Conservation (phyloP, 805 yeast species). For the Clavispora vitiphila region DNA sequence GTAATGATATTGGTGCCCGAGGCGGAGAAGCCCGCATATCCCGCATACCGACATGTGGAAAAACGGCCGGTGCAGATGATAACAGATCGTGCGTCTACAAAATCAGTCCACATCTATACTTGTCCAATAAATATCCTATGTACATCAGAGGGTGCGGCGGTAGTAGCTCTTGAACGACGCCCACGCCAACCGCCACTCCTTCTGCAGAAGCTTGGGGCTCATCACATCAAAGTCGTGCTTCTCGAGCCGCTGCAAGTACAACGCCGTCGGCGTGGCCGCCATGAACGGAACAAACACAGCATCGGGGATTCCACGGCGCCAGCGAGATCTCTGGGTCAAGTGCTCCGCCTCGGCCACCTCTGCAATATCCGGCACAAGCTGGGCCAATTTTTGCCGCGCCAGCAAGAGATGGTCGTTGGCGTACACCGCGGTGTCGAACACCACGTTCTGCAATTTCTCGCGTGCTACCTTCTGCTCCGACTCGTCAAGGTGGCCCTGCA, state of each 20-base stretch:
- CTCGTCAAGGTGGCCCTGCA: constrained; percentile 38
- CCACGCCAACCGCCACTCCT: constrained; percentile 68
- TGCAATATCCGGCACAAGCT: constrained; percentile 34
- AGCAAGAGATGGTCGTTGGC: constrained; percentile 79
- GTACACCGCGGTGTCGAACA: constrained; percentile 63
- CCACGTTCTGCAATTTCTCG: constrained; percentile 47
- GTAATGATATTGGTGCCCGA: too few relatives aligned
- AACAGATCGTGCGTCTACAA: too few relatives aligned
- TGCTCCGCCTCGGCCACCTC: constrained; percentile 20
- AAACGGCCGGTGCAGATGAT: too few relatives aligned
- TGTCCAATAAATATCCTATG: background rate
- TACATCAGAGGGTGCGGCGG: constrained; percentile 27
- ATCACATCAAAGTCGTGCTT: constrained; percentile 60
- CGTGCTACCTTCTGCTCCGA: constrained; percentile 20
- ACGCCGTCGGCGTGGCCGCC: constrained; percentile 59
- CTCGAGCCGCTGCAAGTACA: constrained; percentile 59
- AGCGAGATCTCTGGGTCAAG: constrained; percentile 23
- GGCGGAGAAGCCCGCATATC: too few relatives aligned
- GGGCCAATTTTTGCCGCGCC: constrained; percentile 51
- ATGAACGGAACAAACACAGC: constrained; percentile 63
- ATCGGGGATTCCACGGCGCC: constrained; percentile 53
- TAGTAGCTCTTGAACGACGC: constrained; percentile 47
- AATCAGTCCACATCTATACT: too few relatives aligned
- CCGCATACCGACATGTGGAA: too few relatives aligned
- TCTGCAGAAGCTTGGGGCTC: constrained; percentile 36